These are phyloP conservation scores for Agrocybe praecox DNA, from an alignment of 768 basidiomycete genomes.

Conservation along the genomic window DNA sequence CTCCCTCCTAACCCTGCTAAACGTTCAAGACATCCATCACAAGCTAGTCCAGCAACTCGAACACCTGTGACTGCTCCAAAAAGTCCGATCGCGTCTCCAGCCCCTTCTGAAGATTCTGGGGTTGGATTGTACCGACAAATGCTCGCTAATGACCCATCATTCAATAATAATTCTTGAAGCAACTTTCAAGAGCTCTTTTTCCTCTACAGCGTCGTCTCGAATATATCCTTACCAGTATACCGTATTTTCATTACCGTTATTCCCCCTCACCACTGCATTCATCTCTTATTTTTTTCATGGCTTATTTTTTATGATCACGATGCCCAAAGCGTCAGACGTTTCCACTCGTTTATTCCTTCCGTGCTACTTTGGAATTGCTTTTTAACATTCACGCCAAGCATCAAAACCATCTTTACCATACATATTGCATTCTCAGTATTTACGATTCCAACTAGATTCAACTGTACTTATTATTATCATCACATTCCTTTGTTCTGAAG, in stretches of 20 bases:
- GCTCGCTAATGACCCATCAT: slow-evolving; percentile 72
- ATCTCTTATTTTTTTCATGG: slow-evolving; percentile 18
- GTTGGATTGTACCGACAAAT: slow-evolving; percentile 85
- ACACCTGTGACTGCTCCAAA: slow-evolving; percentile 37
- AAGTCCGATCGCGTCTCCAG: slow-evolving; percentile 63
- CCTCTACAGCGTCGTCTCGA: slow-evolving; percentile 15
- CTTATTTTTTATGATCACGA: slow-evolving; percentile 22
- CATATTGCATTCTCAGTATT: slow-evolving; percentile 24
- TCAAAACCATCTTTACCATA: slow-evolving; percentile 20
- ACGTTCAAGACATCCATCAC: slow-evolving; percentile 72
- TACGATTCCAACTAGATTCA: slow-evolving; percentile 28
- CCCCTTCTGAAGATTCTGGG: slow-evolving; percentile 80
- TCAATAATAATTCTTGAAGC: slow-evolving; percentile 40
- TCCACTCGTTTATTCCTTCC: slow-evolving; percentile 17
- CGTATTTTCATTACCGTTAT: slow-evolving; percentile 17
- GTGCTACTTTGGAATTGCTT: slow-evolving; percentile 11
- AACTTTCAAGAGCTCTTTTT: slow-evolving; percentile 16
- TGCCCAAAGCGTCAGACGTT: slow-evolving; percentile 19
- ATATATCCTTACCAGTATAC: slow-evolving; percentile 27
- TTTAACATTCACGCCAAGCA: slow-evolving; percentile 3
- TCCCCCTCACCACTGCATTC: slow-evolving; percentile 16
- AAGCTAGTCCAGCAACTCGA: slow-evolving; percentile 63
- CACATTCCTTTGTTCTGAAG: slow-evolving; percentile 29
- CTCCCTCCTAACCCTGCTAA: slow-evolving; percentile 42
- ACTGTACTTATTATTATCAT: slow-evolving; percentile 24